A percentile compares a stretch with the other conserved stretches of the same genome.
phyloP scores from a whole-genome alignment of 306 rosid species.

The Prosopis cineraria region DNA sequence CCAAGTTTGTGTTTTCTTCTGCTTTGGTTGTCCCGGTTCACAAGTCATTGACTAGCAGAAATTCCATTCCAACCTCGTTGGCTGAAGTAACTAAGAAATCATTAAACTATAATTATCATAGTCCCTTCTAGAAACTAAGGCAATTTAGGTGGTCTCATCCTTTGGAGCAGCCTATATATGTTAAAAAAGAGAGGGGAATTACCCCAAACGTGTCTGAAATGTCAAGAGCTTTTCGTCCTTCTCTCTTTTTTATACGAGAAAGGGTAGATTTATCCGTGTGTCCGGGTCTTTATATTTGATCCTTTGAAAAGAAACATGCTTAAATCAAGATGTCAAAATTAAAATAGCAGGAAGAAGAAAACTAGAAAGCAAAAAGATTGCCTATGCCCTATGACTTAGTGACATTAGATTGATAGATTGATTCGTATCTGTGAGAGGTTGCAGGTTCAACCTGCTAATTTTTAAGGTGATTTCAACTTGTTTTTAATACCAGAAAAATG shows the following conservation, averaged over 20 bases:
- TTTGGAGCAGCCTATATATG: neutral
- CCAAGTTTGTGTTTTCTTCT: neutral
- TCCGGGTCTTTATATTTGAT: no score
- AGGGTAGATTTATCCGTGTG: no score
- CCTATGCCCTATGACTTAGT: no score
- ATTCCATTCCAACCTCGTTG: neutral
- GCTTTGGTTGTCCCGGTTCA: neutral
- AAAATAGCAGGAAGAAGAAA: slow-evolving; percentile 1
- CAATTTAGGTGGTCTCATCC: neutral
- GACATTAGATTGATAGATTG: no score
- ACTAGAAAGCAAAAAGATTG: neutral
- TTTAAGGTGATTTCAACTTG: no score
- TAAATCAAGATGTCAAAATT: slow-evolving; percentile 1
- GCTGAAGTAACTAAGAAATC: neutral
- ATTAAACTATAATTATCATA: neutral
- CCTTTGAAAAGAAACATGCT: slow-evolving; percentile 5
- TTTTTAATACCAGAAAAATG: no score
- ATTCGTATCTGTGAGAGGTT: no score
- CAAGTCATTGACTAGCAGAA: neutral
- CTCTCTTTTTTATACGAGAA: no score
- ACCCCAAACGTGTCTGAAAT: no score
- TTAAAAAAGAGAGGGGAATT: no score
- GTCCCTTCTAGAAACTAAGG: slow-evolving; percentile 12
- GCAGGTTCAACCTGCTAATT: no score
- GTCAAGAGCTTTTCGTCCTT: no score